These are phyloP conservation scores for Dendrobium huoshanense DNA, from an alignment of 106 monocot species.

Conservation along the genomic window DNA sequence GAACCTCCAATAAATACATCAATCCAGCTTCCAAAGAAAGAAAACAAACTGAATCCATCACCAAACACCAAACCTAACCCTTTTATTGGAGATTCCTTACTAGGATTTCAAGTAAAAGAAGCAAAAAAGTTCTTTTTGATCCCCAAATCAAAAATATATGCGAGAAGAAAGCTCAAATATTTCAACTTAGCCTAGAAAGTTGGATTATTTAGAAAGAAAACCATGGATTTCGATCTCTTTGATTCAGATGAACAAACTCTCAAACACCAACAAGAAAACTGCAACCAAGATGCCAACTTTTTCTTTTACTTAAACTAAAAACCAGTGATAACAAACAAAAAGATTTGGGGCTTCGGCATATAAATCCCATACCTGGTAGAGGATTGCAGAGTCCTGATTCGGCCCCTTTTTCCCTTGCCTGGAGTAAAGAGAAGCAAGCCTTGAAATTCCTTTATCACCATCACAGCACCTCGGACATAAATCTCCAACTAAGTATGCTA, in stretches of 20 bases:
- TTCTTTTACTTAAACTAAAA: neutral
- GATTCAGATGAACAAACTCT: neutral
- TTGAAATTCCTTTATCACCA: conserved; percentile 21
- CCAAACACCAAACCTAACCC: neutral
- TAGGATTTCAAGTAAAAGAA: neutral
- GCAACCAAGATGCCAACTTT: neutral
- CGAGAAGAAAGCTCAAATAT: too few species aligned
- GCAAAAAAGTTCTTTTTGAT: neutral
- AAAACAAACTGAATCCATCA: neutral
- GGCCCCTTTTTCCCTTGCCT: conserved; percentile 80
- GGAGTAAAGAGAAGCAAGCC: conserved; percentile 70
- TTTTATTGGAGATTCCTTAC: too few species aligned
- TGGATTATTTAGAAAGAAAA: neutral
- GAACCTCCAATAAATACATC: neutral
- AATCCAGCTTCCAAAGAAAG: neutral
- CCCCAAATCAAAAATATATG: neutral
- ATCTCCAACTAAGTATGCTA: conserved; percentile 55
- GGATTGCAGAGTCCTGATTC: conserved; percentile 84
- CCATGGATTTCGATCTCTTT: neutral
- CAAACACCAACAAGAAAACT: neutral
- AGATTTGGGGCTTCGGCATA: neutral
- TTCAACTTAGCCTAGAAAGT: neutral
- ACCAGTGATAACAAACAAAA: neutral
- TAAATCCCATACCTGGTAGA: conserved; percentile 54
- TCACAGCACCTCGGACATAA: conserved; percentile 13